A percentile compares a stretch with the other conserved stretches of the same genome.
These are phyloP conservation scores for Tylopilus cervinicoccineus DNA, from an alignment of 768 basidiomycete species.

Conservation along the genomic window DNA sequence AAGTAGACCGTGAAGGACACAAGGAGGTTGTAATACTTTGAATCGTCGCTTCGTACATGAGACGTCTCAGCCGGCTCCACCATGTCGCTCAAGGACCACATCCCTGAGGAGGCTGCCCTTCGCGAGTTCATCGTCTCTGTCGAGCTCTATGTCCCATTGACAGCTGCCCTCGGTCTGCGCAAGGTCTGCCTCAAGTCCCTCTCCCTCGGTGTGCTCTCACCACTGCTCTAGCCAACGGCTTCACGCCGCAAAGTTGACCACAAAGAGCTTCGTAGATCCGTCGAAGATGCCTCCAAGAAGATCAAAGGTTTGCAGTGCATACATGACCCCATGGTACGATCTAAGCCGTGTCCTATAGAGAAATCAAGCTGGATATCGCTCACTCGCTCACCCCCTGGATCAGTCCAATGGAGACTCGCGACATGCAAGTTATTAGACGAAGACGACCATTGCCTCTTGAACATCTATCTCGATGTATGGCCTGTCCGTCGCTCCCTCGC, in stretches of 20 bases:
- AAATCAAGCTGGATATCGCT: constrained; percentile 71
- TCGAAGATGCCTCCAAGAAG: constrained; percentile 47
- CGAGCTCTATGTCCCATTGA: constrained; percentile 58
- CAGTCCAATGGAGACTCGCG: constrained; percentile 69
- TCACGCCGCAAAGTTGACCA: constrained; percentile 56
- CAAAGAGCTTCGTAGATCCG: constrained; percentile 35
- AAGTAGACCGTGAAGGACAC: too few relatives aligned
- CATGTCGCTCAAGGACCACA: constrained; percentile 15
- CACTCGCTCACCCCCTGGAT: constrained; percentile 43
- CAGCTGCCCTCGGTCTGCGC: constrained; percentile 46
- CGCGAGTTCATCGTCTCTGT: constrained; percentile 59
- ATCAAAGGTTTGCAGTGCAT: constrained; percentile 49
- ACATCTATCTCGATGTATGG: constrained; percentile 72
- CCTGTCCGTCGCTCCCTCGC: background rate
- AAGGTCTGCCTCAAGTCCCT: constrained; percentile 45
- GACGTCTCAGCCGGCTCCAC: background rate
- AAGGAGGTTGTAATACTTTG: too few relatives aligned
- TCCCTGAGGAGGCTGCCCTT: constrained; percentile 8
- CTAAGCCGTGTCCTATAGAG: constrained; percentile 39
- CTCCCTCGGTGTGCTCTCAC: constrained; percentile 8
- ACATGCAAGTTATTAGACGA: constrained; percentile 70
- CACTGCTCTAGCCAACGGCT: constrained; percentile 35
- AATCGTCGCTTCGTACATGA: background rate
- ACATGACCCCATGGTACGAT: background rate
- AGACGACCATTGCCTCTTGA: constrained; percentile 61